A percentile compares a stretch with the other conserved stretches of the same genome.
These are phyloP conservation scores for Dactylellina sp. DNA, from an alignment of 2,329 filamentous ascomycete genomes.

Conservation along the genomic window DNA sequence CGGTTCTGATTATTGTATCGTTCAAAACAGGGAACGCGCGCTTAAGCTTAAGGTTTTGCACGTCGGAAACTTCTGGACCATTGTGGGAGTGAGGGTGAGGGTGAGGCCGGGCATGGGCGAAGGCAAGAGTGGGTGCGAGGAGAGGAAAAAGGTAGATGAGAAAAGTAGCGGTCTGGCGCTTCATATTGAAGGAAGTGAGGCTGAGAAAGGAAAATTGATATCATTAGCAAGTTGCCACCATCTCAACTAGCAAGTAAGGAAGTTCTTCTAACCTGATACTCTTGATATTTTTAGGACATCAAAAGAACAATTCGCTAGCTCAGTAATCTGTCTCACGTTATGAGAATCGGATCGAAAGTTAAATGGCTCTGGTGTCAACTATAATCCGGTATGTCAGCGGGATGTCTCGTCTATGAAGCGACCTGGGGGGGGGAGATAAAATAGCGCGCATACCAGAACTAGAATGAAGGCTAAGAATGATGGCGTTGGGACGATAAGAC, in stretches of 20 bases:
- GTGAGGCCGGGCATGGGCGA: slow-evolving; percentile 47
- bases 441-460: slow-evolving; percentile 11
- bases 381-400: neutral
- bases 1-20: slow-evolving; percentile 20
- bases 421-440: neutral
- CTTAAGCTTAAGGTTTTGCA: slow-evolving; percentile 41
- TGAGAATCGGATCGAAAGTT: slow-evolving; percentile 48
- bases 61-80: slow-evolving; percentile 12
- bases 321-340: slow-evolving; percentile 50
- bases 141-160: slow-evolving; percentile 50
- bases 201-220: slow-evolving; percentile 7
- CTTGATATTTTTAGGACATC: slow-evolving; percentile 44
- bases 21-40: slow-evolving; percentile 33
- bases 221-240: slow-evolving; percentile 18
- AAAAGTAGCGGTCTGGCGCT: slow-evolving; percentile 46
- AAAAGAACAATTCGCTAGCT: slow-evolving; percentile 48
- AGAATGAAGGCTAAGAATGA: neutral
- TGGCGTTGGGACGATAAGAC: neutral
- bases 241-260: neutral
- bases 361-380: slow-evolving; percentile 40
- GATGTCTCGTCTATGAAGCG: slow-evolving; percentile 11
- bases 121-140: slow-evolving; percentile 44
- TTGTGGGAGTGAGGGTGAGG: slow-evolving; percentile 38
- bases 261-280: slow-evolving; percentile 13
- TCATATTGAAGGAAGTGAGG: slow-evolving; percentile 40